phyloP scores from a whole-genome alignment of 352 stramenopile genomes.

The Pythium diclinum region DNA sequence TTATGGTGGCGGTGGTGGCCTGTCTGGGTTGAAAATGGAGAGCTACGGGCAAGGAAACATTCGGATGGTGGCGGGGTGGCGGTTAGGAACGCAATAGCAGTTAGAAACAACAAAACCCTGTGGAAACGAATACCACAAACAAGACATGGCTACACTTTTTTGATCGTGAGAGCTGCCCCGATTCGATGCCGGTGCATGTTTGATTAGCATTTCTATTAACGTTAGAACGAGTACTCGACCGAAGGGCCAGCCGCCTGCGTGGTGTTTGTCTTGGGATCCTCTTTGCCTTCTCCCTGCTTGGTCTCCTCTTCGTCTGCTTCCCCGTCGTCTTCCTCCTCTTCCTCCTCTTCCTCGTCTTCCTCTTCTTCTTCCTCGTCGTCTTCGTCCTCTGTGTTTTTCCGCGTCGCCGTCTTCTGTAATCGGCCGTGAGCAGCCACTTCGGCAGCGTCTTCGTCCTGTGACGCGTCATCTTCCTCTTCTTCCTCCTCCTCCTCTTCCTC shows the following conservation, averaged over 20 bases:
- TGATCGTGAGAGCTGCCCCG: no score
- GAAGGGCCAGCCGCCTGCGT: background rate
- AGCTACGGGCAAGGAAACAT: background rate
- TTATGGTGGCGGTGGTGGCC: background rate
- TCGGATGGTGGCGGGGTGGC: background rate
- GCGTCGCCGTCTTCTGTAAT: constrained; percentile 2
- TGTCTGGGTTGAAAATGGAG: constrained; percentile 4
- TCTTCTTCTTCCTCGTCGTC: constrained; percentile 30
- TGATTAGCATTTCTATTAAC: no score
- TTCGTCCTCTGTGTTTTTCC: constrained; percentile 15
- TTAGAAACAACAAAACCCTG: background rate
- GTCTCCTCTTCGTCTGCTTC: constrained; percentile 39
- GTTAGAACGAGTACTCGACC: constrained; percentile 31
- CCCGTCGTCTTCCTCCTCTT: constrained; percentile 42
- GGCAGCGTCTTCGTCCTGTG: constrained; percentile 25
- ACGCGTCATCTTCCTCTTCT: constrained; percentile 17
- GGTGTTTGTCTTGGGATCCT: background rate
- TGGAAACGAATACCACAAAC: no score
- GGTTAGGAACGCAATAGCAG: constrained; percentile 2
- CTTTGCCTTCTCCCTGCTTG: constrained; percentile 25
- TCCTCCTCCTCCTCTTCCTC: constrained; percentile 11
- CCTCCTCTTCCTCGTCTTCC: constrained; percentile 37
- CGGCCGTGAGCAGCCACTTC: constrained; percentile 26
- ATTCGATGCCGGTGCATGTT: no score
- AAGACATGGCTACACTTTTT: constrained; percentile 6